Base-by-base conservation (phyloP, 176 grass and related monocot genomes). In the Puya raimondii region DNA sequence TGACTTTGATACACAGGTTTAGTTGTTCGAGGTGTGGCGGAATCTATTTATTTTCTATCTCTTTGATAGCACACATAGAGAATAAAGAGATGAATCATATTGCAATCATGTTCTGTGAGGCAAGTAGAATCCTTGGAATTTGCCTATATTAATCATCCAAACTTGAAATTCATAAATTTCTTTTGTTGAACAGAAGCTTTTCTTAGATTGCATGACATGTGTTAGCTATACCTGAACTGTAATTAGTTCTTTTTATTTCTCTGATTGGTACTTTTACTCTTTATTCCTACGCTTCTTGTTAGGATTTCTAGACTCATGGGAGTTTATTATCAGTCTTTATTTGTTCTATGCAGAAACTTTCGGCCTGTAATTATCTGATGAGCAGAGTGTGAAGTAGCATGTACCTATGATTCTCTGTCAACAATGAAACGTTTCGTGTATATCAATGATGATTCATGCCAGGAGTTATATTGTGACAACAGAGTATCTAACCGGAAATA, bases 401-500 rank as follows among this genome's bases (percentile, higher is more conserved):
- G 65, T 23, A 50, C 25, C 50, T 64, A 77, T 67, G 53, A 51
- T 69, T 68, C 29, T 63, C 12, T 12, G 16, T 26, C 6, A 21
- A 65, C 18, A 74, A 96, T 96, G 92, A 85, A 83, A 78, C 88
- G 88, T 67, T 77, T 85, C 76, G 86, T 92, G 26, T 84, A 86
- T 47, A 83, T 96, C 74, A 89, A 96, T 65, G 92, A 92, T 56
- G 84, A 92, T 47, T 89, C 59, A 0, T 63, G 52, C 79, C 70
- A 64, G 56, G 57, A 72, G 49, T 74, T 58, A 17, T 89, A 78
- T 47, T 65, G 81, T 68, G 88, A 87, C 74, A 96, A 96, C 49
- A 68, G 81, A 26, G 81, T 96, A 77, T 92, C 88, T 66, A 96
- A 96, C 76, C 91, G 87, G 63, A 96, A 96, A 71, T 89, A 96